Evolutionary conservation across 768 basidiomycete genomes (phyloP).

Genomic region (Podaxis rugospora): DNA sequence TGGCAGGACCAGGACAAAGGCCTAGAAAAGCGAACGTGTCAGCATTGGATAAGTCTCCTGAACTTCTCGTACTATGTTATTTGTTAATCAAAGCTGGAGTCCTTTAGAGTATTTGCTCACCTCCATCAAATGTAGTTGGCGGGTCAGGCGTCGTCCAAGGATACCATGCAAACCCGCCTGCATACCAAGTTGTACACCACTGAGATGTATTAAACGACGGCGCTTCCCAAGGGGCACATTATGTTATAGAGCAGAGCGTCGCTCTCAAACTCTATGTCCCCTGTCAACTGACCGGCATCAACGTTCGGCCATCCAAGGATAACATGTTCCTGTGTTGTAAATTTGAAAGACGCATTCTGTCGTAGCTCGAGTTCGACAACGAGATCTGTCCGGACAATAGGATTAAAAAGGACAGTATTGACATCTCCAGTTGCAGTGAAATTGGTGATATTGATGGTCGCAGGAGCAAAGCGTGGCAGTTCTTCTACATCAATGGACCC

Average conservation of each 20-base stretch:
- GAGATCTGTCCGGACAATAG: background rate
- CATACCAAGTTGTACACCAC: conserved; percentile 2
- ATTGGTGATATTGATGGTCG: background rate
- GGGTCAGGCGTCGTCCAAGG: background rate
- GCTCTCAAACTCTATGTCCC: background rate
- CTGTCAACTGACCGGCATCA: background rate
- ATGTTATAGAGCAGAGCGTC: background rate
- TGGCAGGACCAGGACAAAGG: conserved; percentile 23
- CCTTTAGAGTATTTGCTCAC: background rate
- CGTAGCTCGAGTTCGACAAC: background rate
- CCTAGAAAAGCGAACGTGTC: conserved; percentile 11
- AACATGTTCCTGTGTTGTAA: background rate
- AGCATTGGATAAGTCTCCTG: no score
- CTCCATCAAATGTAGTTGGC: background rate
- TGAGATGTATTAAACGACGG: background rate
- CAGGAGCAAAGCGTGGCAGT: background rate
- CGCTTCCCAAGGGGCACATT: conserved; percentile 1
- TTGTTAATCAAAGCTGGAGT: background rate
- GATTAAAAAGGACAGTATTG: background rate
- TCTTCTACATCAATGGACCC: background rate
- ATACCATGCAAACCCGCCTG: background rate
- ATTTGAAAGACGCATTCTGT: background rate
- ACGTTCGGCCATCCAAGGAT: background rate
- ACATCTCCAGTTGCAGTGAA: background rate
- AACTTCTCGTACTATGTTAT: background rate